Base-by-base conservation (phyloP, 2,329 filamentous ascomycete genomes). In the Tolypocladium tropicale region DNA sequence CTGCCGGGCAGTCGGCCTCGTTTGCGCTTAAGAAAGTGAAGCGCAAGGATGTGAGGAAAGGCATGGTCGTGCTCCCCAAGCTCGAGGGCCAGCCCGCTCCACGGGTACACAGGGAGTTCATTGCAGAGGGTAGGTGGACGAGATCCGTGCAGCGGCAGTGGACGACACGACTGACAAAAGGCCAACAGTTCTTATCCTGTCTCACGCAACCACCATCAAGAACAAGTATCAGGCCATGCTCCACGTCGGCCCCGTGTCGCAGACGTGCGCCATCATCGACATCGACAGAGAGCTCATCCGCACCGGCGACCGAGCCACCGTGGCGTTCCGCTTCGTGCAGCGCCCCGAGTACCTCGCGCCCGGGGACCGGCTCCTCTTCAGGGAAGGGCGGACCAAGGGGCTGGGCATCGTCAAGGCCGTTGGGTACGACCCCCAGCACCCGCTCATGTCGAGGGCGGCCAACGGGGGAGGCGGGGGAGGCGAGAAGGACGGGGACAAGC, bases 171-270 rank as follows among this genome's bases (percentile, higher is more conserved):
- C 50, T 52, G 21, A 53, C 36, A 16, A 14, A 10, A 33, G 37
- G n/a, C n/a, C 28, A 30, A 0, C 56, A 85, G 94, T 99, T 1
- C 79, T 99, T 25, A 97, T 99, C 62, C 79, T 99, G 7, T 95
- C 89, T 4, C 94, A 99, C 66, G 91, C 93, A 0, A 99, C 94
- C 0, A 99, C 94, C 48, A 99, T 99, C 71, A 94, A 95, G 72
- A 90, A 86, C 0, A 93, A 91, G 65, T 99, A 99, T 63, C 94
- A 99, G 75, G 94, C 94, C 0, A 99, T 97, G 92, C 80, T 99
- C 25, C 94, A 99, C 65, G 92, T 99, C 5, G 94, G 94, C 0
- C 89, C 94, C 0, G 89, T 99, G 48, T 90, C 88, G 43, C 94
- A 99, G 74, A 99, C 94, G 0, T 99, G 94, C 67, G 86, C 91